Base-by-base conservation (phyloP, 1,284 basidiomycete species). In the Cryptococcus sp. region DNA sequence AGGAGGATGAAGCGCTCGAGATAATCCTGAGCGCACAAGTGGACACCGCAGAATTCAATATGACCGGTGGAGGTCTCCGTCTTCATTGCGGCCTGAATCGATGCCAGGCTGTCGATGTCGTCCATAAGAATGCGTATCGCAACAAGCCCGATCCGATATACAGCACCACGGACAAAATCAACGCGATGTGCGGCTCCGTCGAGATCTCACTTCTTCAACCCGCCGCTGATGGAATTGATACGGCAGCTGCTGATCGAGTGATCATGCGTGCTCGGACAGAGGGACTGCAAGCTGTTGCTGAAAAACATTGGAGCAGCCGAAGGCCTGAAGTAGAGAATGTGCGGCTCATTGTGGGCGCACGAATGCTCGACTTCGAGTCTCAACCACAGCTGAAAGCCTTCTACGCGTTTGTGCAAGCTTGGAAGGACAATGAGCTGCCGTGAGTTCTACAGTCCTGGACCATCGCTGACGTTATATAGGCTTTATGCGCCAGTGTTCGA, bases 331-430 rank as follows among this genome's bases (percentile, higher is more conserved):
- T 11, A 10, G 59, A 31, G 47, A 13, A 35, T 10, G 22, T 25
- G 20, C 66, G 35, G 53, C 55, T 17, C 54, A 51, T 17, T 54
- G 54, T 22, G 54, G 68, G 25, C 47, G 61, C 49, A 56, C 65
- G 49, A 22, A 53, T 17, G 49, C 49, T 74, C n/a, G 62, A 68
- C 7, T 69, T 75, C 38, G 72, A 75, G 47, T 73, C 72, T 3
- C 54, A 65, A 13, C 73, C 73, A 16, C 72, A 72, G 53, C 57
- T 75, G 17, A 62, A 66, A 49, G 62, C 70, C 1, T 70, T 74
- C 50, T 69, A 71, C 57, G 63, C 67, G n/a, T 74, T 73, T 51
- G 68, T 64, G 1, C 63, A 68, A 44, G 62, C 62, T 6, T 77
- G 75, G 75, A 66, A 73, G 47, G 49, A 64, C 11, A 50, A 54